Evolutionary conservation across 2,329 filamentous ascomycete genomes (phyloP).

Genomic region (Penicillium sp.): DNA sequence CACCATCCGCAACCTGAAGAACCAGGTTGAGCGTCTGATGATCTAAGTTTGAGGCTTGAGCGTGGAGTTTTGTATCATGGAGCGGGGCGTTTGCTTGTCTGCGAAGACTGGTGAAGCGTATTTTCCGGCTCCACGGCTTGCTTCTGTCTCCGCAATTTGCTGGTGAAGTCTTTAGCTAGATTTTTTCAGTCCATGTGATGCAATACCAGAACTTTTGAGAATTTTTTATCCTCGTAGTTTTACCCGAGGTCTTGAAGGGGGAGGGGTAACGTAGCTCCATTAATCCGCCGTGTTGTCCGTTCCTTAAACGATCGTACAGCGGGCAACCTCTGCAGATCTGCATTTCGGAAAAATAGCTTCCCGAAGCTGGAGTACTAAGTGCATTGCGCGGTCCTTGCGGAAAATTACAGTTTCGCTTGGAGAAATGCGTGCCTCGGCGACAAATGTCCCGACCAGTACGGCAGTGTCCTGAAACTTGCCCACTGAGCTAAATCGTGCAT

Average conservation of each 20-base stretch:
- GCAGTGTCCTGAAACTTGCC: neutral
- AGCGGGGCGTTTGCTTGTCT: neutral
- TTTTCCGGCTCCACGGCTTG: neutral
- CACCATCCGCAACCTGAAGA: constrained; percentile 85
- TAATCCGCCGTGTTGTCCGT: neutral
- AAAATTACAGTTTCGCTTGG: neutral
- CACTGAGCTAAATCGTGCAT: neutral
- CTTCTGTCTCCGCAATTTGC: constrained; percentile 4
- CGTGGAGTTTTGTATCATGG: constrained; percentile 8
- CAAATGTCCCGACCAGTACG: neutral
- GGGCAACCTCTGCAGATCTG: neutral
- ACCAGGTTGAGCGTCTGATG: constrained; percentile 93
- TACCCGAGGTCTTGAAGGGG: neutral
- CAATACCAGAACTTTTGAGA: constrained; percentile 12
- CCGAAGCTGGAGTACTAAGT: neutral
- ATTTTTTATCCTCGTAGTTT: neutral
- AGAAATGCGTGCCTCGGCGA: neutral
- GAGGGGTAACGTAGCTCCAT: neutral
- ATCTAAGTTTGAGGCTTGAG: constrained; percentile 59
- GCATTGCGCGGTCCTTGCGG: neutral
- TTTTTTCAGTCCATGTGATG: constrained; percentile 7
- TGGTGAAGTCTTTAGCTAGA: constrained; percentile 19
- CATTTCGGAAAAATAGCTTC: neutral
- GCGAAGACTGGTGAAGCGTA: neutral
- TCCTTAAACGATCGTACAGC: neutral